Evolutionary conservation across 1,139 yeast genomes (phyloP).

Genomic region (Taphrina flavorubra): DNA sequence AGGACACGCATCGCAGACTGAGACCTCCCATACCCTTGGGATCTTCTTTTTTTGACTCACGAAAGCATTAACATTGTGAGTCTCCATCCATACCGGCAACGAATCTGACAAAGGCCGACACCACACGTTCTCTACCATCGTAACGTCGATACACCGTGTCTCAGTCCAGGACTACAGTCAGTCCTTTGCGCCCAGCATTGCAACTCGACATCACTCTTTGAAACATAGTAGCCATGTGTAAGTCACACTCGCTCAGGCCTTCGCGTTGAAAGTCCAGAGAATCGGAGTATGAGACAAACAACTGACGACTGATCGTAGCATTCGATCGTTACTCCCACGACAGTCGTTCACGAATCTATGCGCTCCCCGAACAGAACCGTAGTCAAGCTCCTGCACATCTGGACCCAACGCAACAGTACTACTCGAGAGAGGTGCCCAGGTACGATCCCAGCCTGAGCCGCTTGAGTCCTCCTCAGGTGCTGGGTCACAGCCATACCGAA

Average conservation of each 20-base stretch:
- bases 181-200: no score
- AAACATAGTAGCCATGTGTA: constrained; percentile 3
- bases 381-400: background rate
- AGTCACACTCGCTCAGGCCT: background rate
- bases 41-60: background rate
- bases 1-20: background rate
- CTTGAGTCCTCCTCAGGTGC: constrained; percentile 20
- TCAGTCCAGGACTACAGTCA: background rate
- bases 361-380: constrained; percentile 4
- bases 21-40: constrained; percentile 12
- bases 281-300: no score
- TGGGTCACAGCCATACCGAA: constrained; percentile 20
- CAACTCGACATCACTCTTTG: no score
- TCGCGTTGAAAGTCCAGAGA: no score
- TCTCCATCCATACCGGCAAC: no score
- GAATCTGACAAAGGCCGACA: background rate
- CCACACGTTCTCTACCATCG: constrained; percentile 12
- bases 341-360: constrained; percentile 10
- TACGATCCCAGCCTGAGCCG: constrained; percentile 25
- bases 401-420: constrained; percentile 8
- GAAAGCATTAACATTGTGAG: no score
- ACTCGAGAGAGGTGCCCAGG: constrained; percentile 36
- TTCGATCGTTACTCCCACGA: constrained; percentile 26
- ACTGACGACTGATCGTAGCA: background rate
- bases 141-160: background rate